A percentile compares a stretch with the other conserved stretches of the same genome.
phyloP scores from a whole-genome alignment of 148 eudicot genomes.

The Simmondsia chinensis region DNA sequence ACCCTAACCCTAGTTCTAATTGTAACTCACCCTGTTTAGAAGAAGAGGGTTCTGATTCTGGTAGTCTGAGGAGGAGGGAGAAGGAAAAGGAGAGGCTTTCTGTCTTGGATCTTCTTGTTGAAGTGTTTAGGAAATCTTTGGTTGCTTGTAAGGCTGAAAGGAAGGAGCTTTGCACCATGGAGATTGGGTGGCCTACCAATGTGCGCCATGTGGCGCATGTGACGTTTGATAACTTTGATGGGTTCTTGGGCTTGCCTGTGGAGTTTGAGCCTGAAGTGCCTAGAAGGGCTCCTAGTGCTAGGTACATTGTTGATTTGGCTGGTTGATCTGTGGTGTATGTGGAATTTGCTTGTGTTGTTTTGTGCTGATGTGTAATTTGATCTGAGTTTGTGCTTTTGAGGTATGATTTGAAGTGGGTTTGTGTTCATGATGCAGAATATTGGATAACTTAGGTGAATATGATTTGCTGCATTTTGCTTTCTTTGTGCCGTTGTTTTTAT shows the following conservation, averaged over 20 bases:
- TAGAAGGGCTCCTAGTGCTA: conserved; percentile 93
- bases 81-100: conserved; percentile 64
- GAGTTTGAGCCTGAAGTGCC: conserved; percentile 98
- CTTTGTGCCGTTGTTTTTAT: neutral
- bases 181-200: conserved; percentile 91
- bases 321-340: neutral
- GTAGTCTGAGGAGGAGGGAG: conserved; percentile 29
- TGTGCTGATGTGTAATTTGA: conserved; percentile 3
- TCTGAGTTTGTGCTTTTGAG: conserved; percentile 10
- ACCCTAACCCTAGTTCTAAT: conserved; percentile 7
- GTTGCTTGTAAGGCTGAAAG: conserved; percentile 49
- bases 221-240: conserved; percentile 89
- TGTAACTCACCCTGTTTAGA: conserved; percentile 9
- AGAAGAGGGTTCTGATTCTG: conserved; percentile 4
- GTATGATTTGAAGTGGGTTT: neutral
- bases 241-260: conserved; percentile 98
- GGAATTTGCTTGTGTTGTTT: neutral
- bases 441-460: neutral
- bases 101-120: conserved; percentile 55
- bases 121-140: conserved; percentile 69
- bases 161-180: conserved; percentile 49
- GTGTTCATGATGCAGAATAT: neutral
- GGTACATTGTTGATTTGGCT: conserved; percentile 36
- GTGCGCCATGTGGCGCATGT: conserved; percentile 98
- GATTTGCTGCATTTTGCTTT: conserved; percentile 7